Percentiles rank a stretch among this genome's conserved stretches.
These are phyloP conservation scores for Lithocarpus polystachyus DNA, from an alignment of 306 rosid species.

Conservation along the genomic window DNA sequence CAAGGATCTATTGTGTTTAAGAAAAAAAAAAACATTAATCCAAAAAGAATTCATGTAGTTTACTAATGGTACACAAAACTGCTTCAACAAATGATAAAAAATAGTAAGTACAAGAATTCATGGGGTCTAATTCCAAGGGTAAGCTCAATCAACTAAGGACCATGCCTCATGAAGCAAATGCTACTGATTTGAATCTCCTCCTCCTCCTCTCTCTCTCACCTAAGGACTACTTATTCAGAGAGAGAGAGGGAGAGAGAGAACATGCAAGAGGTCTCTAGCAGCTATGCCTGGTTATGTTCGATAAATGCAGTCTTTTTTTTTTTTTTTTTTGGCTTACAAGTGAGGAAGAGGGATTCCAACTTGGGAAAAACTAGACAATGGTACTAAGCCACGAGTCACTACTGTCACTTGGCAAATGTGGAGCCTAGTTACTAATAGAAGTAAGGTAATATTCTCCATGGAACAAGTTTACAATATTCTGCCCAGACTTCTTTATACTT, in stretches of 20 bases:
- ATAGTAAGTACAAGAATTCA: not conserved
- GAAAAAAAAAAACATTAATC: not conserved
- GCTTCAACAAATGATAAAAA: not conserved
- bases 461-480: slow-evolving; percentile 68
- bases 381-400: no score
- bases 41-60: not conserved
- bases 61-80: not conserved
- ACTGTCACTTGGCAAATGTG: no score
- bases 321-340: no score
- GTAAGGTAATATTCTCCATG: slow-evolving; percentile 92
- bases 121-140: not conserved
- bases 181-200: no score
- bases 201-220: no score
- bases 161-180: no score
- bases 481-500: slow-evolving; percentile 84
- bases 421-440: slow-evolving; percentile 32
- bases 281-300: not conserved
- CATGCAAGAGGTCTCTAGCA: not conserved
- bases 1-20: no score
- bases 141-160: not conserved
- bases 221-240: no score
- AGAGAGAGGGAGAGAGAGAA: no score
- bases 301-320: not conserved
- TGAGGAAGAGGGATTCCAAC: no score
- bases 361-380: no score